phyloP scores from a whole-genome alignment of 1,284 basidiomycete species.

The Somion occarium region DNA sequence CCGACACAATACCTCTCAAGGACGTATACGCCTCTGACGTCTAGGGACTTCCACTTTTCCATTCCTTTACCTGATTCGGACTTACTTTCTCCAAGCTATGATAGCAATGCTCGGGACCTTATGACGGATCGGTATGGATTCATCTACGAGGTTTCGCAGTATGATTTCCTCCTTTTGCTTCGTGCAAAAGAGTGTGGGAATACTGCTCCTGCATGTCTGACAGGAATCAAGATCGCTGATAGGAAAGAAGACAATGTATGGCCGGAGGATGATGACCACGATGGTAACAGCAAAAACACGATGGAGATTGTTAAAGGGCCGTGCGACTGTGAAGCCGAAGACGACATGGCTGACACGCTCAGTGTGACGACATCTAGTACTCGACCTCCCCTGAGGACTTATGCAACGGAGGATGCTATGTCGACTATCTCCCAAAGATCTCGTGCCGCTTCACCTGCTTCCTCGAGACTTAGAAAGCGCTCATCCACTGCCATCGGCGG shows the following conservation, averaged over 20 bases:
- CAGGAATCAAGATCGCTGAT: conserved; percentile 84
- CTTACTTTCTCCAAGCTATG: conserved; percentile 48
- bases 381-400: background rate
- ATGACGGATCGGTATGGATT: conserved; percentile 95
- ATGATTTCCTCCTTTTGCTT: conserved; percentile 75
- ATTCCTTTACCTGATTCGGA: conserved; percentile 55
- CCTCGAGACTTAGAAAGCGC: conserved; percentile 43
- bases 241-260: conserved; percentile 71
- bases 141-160: conserved; percentile 82
- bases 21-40: conserved; percentile 65
- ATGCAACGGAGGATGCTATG: conserved; percentile 11
- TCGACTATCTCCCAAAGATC: conserved; percentile 18
- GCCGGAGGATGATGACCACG: conserved; percentile 52
- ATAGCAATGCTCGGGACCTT: conserved; percentile 50
- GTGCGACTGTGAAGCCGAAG: conserved; percentile 52
- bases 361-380: conserved; percentile 24
- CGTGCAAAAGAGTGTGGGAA: conserved; percentile 71
- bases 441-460: conserved; percentile 44
- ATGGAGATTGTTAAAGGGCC: conserved; percentile 58
- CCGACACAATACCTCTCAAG: conserved; percentile 78
- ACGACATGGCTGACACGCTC: conserved; percentile 21
- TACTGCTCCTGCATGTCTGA: conserved; percentile 78
- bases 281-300: conserved; percentile 19
- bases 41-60: conserved; percentile 63
- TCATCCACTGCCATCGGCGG: conserved; percentile 34